phyloP scores from a whole-genome alignment of 768 basidiomycete genomes.

The Trametes villosa region DNA sequence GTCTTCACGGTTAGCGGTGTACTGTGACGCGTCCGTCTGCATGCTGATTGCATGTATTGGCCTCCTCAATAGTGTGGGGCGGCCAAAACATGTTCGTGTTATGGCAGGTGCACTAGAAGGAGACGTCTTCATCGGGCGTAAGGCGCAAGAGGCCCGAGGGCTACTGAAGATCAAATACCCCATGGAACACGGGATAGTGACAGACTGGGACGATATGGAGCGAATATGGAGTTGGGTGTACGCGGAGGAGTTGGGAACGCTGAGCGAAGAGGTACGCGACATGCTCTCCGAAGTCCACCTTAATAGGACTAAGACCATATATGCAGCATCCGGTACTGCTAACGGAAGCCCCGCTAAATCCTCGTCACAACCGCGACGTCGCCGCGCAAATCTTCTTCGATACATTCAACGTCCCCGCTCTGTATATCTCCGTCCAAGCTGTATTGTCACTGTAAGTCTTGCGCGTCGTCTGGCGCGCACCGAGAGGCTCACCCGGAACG shows the following conservation, averaged over 20 bases:
- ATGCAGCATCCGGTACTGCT: slow-evolving; percentile 92
- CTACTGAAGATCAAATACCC: slow-evolving; percentile 98
- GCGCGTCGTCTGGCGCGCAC: neutral
- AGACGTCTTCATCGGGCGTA: slow-evolving; percentile 93
- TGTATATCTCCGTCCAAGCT: slow-evolving; percentile 96
- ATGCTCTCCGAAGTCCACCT: neutral
- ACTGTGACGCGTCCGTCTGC: slow-evolving; percentile 18
- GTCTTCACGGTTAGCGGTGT: slow-evolving; percentile 49
- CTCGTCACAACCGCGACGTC: slow-evolving; percentile 92
- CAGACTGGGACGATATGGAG: slow-evolving; percentile 99
- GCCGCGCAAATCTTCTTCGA: slow-evolving; percentile 99
- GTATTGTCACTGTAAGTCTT: slow-evolving; percentile 86
- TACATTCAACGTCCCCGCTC: slow-evolving; percentile 98
- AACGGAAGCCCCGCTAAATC: slow-evolving; percentile 97
- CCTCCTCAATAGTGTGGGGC: slow-evolving; percentile 69
- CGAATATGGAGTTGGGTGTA: slow-evolving; percentile 99
- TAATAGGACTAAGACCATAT: slow-evolving; percentile 4
- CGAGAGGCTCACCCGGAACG: neutral
- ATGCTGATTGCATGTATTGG: slow-evolving; percentile 11
- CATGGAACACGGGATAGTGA: slow-evolving; percentile 99
- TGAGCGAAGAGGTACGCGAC: slow-evolving; percentile 88
- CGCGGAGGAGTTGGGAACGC: slow-evolving; percentile 90
- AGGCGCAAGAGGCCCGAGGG: slow-evolving; percentile 95
- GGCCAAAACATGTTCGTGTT: slow-evolving; percentile 96
- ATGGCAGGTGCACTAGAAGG: slow-evolving; percentile 98